These are phyloP conservation scores for Elsinoe perseae DNA, from an alignment of 2,329 filamentous ascomycete genomes.

Conservation along the genomic window DNA sequence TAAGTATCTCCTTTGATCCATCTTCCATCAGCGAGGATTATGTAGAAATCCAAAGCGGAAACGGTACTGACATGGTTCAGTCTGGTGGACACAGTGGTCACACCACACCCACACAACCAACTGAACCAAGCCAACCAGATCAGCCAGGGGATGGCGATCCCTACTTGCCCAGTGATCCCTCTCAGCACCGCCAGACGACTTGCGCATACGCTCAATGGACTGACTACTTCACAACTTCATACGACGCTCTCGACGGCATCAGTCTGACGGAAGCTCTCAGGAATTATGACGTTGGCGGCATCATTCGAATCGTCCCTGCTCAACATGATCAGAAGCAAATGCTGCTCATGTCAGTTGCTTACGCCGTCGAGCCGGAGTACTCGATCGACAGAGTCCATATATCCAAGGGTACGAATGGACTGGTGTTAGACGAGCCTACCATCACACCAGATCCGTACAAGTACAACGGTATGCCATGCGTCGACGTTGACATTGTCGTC, in stretches of 20 bases:
- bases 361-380: conserved; percentile 4
- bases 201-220: conserved; percentile 6
- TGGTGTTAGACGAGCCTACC: background rate
- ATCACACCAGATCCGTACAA: conserved; percentile 8
- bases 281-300: background rate
- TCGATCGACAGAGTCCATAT: background rate
- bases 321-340: background rate
- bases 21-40: no score
- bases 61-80: background rate
- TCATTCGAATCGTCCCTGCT: conserved; percentile 2
- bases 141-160: background rate
- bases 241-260: background rate
- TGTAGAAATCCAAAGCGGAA: background rate
- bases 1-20: background rate
- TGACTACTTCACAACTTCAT: background rate
- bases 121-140: background rate
- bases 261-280: background rate
- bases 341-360: conserved; percentile 1
- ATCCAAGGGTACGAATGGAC: background rate
- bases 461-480: background rate
- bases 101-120: background rate
- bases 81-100: background rate
- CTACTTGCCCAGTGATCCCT: conserved; percentile 3
- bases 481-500: conserved; percentile 9
- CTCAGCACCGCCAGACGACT: conserved; percentile 1